Base-by-base conservation (phyloP, 1,284 basidiomycete genomes). In the Dichomitus squalens region DNA sequence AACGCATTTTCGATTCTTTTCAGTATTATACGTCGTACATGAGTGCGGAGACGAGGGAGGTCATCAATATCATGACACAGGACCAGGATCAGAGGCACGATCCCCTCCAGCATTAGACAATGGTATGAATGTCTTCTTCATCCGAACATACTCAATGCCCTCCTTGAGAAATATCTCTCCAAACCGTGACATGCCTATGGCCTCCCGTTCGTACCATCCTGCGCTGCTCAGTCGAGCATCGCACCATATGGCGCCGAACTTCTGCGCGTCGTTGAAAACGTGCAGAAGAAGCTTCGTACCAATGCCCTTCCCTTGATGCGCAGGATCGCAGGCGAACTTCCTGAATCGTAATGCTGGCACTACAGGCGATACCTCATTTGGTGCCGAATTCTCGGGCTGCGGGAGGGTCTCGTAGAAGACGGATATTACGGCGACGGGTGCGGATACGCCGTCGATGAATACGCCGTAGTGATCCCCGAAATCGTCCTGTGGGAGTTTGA, bases 261-360 rank as follows among this genome's bases (percentile, higher is more conserved):
- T 63, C 58, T 66, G 69, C 23, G 77, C 78, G 25, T 73, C 68
- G n/a, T 69, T 67, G 57, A 78, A 71, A 7, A 75, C 73, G 61
- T 78, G 72, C 23, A 64, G 58, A 46, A 87, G 71, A 36, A 85
- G 72, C 49, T 65, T 69, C 20, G 80, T 79, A 21, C 84, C 83
- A 56, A 87, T 75, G 20, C 84, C 85, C 57, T 66, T 76, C 20
- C 78, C 73, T 66, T 78, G 77, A 64, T 77, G 75, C n/a, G 66
- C 60, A 23, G 75, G 72, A 41, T 78, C 73, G 65, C 82, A 87
- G 12, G 84, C 81, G 66, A 87, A 86, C 67, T 86, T 86, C 58
- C 83, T 75, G 69, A 86, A 85, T n/a, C 83, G 78, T 25, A 77
- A 76, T 2, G 75, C 67, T 29, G 44, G 33, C 43, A 48, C 38